phyloP scores from a whole-genome alignment of 1,284 basidiomycete species.

The Moniliophthora roreri region DNA sequence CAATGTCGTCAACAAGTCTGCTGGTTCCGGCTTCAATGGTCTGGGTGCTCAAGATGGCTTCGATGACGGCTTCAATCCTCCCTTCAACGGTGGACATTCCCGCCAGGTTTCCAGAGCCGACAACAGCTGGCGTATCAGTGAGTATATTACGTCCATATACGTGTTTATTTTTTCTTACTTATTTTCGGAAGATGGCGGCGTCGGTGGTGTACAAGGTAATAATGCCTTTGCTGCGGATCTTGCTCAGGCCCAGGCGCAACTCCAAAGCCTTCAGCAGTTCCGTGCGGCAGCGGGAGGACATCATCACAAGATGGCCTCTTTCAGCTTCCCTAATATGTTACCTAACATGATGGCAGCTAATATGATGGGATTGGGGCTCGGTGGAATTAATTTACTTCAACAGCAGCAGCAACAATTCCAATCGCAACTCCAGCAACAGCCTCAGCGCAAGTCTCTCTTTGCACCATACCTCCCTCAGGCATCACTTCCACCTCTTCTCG shows the following conservation, averaged over 20 bases:
- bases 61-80: slow-evolving; percentile 72
- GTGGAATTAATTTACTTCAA: slow-evolving; percentile 76
- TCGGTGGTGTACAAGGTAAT: slow-evolving; percentile 65
- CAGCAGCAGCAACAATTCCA: slow-evolving; percentile 90
- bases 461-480: slow-evolving; percentile 99
- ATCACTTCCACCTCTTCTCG: slow-evolving; percentile 92
- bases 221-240: slow-evolving; percentile 77
- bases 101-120: slow-evolving; percentile 77
- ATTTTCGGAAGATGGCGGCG: slow-evolving; percentile 60
- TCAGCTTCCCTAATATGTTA: slow-evolving; percentile 96
- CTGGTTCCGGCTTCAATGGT: slow-evolving; percentile 48
- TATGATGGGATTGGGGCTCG: slow-evolving; percentile 87
- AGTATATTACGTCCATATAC: slow-evolving; percentile 32
- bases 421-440: slow-evolving; percentile 88
- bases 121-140: slow-evolving; percentile 87
- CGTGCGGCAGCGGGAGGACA: slow-evolving; percentile 93
- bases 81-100: slow-evolving; percentile 65
- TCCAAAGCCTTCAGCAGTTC: slow-evolving; percentile 96
- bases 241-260: slow-evolving; percentile 93
- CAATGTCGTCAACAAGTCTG: slow-evolving; percentile 82
- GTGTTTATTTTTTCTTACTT: slow-evolving; percentile 14
- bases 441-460: slow-evolving; percentile 97
- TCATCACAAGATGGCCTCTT: slow-evolving; percentile 96
- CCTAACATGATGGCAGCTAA: slow-evolving; percentile 95
- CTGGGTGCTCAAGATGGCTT: slow-evolving; percentile 62